Conservation (phyloP, 164 flowering plant species). For the Buxus sempervirens region DNA sequence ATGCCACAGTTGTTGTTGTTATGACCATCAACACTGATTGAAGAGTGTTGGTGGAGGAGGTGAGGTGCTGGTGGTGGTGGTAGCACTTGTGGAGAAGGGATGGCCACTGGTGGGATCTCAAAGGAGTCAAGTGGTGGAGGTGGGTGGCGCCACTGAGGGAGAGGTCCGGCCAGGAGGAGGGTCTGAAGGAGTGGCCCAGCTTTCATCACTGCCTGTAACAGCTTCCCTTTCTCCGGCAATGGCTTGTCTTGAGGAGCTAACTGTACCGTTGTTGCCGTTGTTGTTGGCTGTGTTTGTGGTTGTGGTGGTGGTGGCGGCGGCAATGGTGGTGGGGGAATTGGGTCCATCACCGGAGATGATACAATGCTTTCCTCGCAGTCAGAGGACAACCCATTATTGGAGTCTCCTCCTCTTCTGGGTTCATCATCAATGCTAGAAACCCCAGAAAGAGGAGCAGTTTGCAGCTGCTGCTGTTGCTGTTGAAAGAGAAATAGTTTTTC, state of each 20-base stretch:
- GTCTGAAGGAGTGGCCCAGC: conserved; percentile 98
- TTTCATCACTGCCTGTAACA: conserved; percentile 86
- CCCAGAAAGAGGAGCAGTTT: conserved; percentile 40
- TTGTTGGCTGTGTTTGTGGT: no score
- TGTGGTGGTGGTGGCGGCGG: background rate
- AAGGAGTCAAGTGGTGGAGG: conserved; percentile 81
- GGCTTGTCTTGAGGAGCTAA: conserved; percentile 36
- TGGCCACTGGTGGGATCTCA: conserved; percentile 82
- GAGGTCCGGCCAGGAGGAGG: conserved; percentile 82
- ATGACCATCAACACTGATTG: background rate
- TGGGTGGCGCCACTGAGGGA: conserved; percentile 95
- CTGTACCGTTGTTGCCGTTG: conserved; percentile 10
- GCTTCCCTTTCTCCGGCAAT: conserved; percentile 90
- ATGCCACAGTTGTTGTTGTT: background rate
- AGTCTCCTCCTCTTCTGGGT: conserved; percentile 41
- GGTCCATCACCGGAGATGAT: conserved; percentile 41
- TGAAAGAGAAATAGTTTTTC: conserved; percentile 48
- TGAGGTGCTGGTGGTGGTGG: conserved; percentile 1
- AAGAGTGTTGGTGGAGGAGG: background rate
- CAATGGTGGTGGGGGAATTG: background rate
- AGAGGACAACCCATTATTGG: conserved; percentile 59
- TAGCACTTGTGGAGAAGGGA: conserved; percentile 29
- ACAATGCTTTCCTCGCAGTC: conserved; percentile 89
- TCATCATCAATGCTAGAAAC: conserved; percentile 68
- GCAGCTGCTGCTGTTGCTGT: conserved; percentile 36